Percentiles rank a stretch among this genome's conserved stretches.
Evolutionary conservation across 2,329 filamentous ascomycete species (phyloP).

Genomic region (Pseudopyrenochaeta lycopersici): DNA sequence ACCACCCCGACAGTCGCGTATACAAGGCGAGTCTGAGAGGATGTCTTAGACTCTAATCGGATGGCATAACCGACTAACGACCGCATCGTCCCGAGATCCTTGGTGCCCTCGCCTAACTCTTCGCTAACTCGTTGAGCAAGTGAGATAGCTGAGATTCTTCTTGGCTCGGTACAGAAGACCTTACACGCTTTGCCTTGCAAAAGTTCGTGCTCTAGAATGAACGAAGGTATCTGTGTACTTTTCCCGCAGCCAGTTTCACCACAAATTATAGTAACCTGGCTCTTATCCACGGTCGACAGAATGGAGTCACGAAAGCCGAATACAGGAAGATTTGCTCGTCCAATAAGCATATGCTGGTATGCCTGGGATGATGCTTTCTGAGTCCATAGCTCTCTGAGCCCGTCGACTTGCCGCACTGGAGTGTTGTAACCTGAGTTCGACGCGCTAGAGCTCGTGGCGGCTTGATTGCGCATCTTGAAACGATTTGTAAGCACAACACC

Average conservation of each 20-base stretch:
- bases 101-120: slow-evolving; percentile 85
- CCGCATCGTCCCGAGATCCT: slow-evolving; percentile 80
- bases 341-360: slow-evolving; percentile 82
- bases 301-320: slow-evolving; percentile 84
- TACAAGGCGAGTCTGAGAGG: slow-evolving; percentile 81
- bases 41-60: slow-evolving; percentile 86
- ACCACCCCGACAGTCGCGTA: slow-evolving; percentile 92
- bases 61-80: slow-evolving; percentile 96
- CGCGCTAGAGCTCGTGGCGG: slow-evolving; percentile 30
- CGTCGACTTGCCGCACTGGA: slow-evolving; percentile 44
- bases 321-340: slow-evolving; percentile 85
- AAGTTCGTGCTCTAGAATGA: slow-evolving; percentile 89
- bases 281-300: slow-evolving; percentile 75
- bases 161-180: slow-evolving; percentile 93
- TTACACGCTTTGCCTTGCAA: slow-evolving; percentile 83
- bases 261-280: slow-evolving; percentile 92
- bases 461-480: slow-evolving; percentile 64
- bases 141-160: slow-evolving; percentile 95
- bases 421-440: slow-evolving; percentile 44
- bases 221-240: slow-evolving; percentile 96
- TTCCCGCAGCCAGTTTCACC: slow-evolving; percentile 98
- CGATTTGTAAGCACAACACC: slow-evolving; percentile 76
- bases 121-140: slow-evolving; percentile 92
- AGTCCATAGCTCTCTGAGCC: slow-evolving; percentile 61
- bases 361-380: slow-evolving; percentile 60